These are phyloP conservation scores for Termitomyces sp. DNA, from an alignment of 768 basidiomycete genomes.

Conservation along the genomic window DNA sequence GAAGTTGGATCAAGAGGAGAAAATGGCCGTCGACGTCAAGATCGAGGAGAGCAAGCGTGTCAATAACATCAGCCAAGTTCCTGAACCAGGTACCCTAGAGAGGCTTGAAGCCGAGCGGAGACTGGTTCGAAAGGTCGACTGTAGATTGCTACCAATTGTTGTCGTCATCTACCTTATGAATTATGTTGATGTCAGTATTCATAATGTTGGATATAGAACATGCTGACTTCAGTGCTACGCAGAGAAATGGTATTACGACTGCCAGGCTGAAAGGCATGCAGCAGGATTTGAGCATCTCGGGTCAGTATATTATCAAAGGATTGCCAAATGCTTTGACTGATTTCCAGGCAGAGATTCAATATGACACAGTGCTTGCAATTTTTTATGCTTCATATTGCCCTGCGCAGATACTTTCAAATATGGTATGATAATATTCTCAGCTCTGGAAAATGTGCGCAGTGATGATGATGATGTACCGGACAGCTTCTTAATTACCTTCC, in stretches of 20 bases:
- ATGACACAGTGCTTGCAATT: slow-evolving; percentile 50
- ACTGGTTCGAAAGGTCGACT: slow-evolving; percentile 55
- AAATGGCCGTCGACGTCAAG: no score
- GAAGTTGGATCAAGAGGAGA: no score
- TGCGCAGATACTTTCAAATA: slow-evolving; percentile 64
- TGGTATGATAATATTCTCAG: slow-evolving; percentile 32
- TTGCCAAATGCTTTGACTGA: background rate
- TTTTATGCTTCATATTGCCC: slow-evolving; percentile 58
- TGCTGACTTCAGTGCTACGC: background rate
- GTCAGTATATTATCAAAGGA: slow-evolving; percentile 15
- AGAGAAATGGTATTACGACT: slow-evolving; percentile 48
- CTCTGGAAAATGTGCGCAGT: no score
- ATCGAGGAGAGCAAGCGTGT: no score
- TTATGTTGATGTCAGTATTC: slow-evolving; percentile 53
- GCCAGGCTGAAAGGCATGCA: slow-evolving; percentile 51
- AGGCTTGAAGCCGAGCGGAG: slow-evolving; percentile 31
- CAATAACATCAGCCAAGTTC: no score
- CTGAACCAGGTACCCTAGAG: slow-evolving; percentile 23
- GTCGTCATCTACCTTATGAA: slow-evolving; percentile 63
- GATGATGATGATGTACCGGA: no score
- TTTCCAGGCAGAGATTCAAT: slow-evolving; percentile 43
- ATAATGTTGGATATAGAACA: background rate
- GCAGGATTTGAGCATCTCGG: slow-evolving; percentile 41
- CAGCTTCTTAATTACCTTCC: slow-evolving; percentile 54
- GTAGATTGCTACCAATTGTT: slow-evolving; percentile 52